phyloP scores from a whole-genome alignment of 1,284 basidiomycete species.

The Meira nashicola region DNA sequence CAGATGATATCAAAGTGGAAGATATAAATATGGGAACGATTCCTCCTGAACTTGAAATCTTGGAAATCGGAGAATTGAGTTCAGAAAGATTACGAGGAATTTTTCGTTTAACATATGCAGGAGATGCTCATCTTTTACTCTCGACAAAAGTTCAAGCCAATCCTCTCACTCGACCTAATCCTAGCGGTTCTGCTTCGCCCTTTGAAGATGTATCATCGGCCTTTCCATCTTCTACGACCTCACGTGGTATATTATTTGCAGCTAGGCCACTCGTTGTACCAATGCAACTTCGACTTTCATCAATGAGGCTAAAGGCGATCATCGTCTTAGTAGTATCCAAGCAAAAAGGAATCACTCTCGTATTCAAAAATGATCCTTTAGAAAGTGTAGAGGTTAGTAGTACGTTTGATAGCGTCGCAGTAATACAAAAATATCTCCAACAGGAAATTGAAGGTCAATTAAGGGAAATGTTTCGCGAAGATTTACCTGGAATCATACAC shows the following conservation, averaged over 20 bases:
- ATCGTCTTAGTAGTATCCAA: conserved; percentile 95
- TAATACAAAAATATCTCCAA: conserved; percentile 68
- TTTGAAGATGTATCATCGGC: conserved; percentile 18
- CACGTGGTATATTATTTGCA: conserved; percentile 49
- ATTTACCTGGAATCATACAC: conserved; percentile 94
- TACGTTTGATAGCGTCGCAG: conserved; percentile 95
- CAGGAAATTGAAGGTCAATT: conserved; percentile 91
- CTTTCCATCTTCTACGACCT: conserved; percentile 30
- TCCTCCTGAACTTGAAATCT: conserved; percentile 92
- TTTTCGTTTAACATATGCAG: conserved; percentile 88
- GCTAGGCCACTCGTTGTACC: conserved; percentile 63
- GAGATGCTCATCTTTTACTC: conserved; percentile 91
- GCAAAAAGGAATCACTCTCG: conserved; percentile 91
- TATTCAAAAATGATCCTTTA: conserved; percentile 98
- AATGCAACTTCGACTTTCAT: conserved; percentile 93
- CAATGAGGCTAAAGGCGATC: conserved; percentile 88
- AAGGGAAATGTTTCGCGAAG: conserved; percentile 95
- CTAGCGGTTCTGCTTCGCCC: neutral
- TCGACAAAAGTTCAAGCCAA: conserved; percentile 96
- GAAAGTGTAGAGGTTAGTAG: conserved; percentile 96
- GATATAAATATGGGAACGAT: conserved; percentile 97
- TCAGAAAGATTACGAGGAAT: conserved; percentile 95
- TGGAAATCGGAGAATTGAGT: conserved; percentile 95
- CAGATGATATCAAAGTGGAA: conserved; percentile 92
- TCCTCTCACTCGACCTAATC: conserved; percentile 65